Evolutionary conservation across 2,329 filamentous ascomycete genomes (phyloP), one percentile per base, ranked within the genome.

Genomic region (Stemphylium lycopersici): DNA sequence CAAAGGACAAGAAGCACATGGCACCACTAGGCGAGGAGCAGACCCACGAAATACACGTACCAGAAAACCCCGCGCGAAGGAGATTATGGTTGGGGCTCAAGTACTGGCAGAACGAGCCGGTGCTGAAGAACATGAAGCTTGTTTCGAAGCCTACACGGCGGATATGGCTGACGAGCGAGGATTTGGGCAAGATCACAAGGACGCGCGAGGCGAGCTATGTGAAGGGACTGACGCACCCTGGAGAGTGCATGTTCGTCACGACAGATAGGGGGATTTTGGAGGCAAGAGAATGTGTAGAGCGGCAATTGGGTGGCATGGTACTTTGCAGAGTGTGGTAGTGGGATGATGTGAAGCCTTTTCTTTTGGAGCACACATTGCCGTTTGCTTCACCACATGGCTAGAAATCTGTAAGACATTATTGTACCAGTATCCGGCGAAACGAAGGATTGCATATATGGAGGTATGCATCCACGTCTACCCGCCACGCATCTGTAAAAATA

Each of bases 51-150:
- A 62, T 69, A 43, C 51, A 63, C 38, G 69, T 77, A 11, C 75
- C 75, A 5, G 48, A 62, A 43, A 96, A 96, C 76, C 85, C 91
- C 33, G 84, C 91, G 4, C 83, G 80, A 34, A 83, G 90, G 71
- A 83, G 93, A 56, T 79, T 97, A 62, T 97, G 93, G 93, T 77
- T 97, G 11, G 91, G 91, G 1, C 79, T 96, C 68, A 96, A 96
- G 79, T 96, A 96, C 83, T 90, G 85, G 85, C 87, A 92, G 64
- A 89, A 89, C 70, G 82, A 87, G 75, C 91, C 93, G 5, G 91
- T 96, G 18, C 78, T 97, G 63, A 81, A 80, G 58, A 82, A 85
- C 61, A 82, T 93, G 68, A 75, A 77, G 43, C 74, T 89, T 70
- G 80, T 96, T 56, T 89, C 84, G 69, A 93, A 88, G 76, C 89